Evolutionary conservation across 257 asterid species (phyloP).

Genomic region (Solanum chilense): DNA sequence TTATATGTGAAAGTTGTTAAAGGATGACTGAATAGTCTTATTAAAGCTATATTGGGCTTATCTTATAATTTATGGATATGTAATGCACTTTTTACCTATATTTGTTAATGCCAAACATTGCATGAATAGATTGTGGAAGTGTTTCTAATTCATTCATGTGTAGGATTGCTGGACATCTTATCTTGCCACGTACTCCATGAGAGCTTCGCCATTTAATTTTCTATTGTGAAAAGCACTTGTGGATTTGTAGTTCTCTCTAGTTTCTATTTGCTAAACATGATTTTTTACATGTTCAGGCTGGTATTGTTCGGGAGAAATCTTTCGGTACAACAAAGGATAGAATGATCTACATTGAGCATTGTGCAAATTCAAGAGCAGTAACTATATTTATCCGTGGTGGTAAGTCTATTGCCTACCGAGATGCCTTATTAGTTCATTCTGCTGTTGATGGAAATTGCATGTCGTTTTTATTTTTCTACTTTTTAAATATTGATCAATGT

Average conservation of each 20-base stretch:
- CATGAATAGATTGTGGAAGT: neutral
- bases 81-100: neutral
- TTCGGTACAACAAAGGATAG: conserved; percentile 96
- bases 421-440: neutral
- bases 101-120: neutral
- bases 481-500: neutral
- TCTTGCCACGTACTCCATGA: neutral
- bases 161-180: neutral
- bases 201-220: neutral
- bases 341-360: conserved; percentile 95
- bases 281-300: conserved; percentile 47
- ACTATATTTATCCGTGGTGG: conserved; percentile 98
- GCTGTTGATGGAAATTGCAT: neutral
- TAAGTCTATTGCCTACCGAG: conserved; percentile 22
- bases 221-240: neutral
- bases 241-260: neutral
- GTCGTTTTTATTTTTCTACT: neutral
- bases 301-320: conserved; percentile 87
- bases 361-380: conserved; percentile 97
- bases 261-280: neutral
- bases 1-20: neutral
- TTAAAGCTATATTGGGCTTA: neutral
- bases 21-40: neutral
- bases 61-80: neutral
- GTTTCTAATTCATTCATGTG: neutral